Conservation (phyloP, 2,329 filamentous ascomycete species). For the Nemania sp. region DNA sequence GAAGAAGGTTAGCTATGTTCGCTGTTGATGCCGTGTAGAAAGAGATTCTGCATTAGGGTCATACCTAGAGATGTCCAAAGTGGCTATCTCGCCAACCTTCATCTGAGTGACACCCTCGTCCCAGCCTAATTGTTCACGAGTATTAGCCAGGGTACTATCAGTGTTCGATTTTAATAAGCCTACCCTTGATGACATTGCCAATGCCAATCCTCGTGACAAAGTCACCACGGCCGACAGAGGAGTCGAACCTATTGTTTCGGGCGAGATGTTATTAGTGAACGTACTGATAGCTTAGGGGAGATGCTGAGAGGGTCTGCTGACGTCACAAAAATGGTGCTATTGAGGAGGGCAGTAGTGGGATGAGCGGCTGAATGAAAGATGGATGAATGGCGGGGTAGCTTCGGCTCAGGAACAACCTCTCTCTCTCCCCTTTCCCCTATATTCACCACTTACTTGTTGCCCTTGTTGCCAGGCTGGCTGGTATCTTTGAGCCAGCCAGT, state of each 20-base stretch:
- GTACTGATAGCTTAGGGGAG: background rate
- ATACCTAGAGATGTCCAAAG: slow-evolving; percentile 77
- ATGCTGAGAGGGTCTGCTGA: slow-evolving; percentile 7
- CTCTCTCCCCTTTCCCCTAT: background rate
- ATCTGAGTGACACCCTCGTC: slow-evolving; percentile 84
- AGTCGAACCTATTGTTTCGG: slow-evolving; percentile 74
- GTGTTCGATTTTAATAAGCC: background rate
- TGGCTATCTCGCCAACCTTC: slow-evolving; percentile 88
- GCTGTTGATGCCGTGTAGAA: slow-evolving; percentile 1
- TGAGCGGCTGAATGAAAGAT: too few relatives aligned
- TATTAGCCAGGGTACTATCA: slow-evolving; percentile 7
- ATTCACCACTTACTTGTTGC: slow-evolving; percentile 64
- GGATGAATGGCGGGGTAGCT: slow-evolving; percentile 20
- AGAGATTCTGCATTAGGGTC: slow-evolving; percentile 6
- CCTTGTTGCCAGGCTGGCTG: slow-evolving; percentile 64
- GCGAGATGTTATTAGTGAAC: slow-evolving; percentile 5
- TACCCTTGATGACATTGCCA: slow-evolving; percentile 86
- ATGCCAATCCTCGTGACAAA: slow-evolving; percentile 80
- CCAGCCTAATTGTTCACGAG: slow-evolving; percentile 61
- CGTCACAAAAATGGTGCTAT: slow-evolving; percentile 13
- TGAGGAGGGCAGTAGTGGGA: background rate
- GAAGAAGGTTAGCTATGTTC: slow-evolving; percentile 22
- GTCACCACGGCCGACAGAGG: slow-evolving; percentile 74
- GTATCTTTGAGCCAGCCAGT: slow-evolving; percentile 81
- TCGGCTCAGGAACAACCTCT: background rate